Base-by-base conservation (phyloP, 352 stramenopile species). In the Phytophthora fragariaefolia region DNA sequence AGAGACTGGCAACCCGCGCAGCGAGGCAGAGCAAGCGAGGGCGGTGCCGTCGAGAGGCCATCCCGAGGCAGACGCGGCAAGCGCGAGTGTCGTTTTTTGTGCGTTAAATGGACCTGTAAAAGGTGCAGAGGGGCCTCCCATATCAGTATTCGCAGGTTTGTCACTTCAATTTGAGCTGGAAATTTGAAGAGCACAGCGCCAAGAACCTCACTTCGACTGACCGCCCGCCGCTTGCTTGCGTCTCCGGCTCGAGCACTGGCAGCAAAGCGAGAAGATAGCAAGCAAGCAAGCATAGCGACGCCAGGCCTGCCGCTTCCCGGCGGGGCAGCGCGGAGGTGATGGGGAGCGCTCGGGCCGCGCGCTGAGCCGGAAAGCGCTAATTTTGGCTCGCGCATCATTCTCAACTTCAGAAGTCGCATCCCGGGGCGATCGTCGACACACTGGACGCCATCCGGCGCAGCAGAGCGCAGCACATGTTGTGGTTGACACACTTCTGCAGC, bases 361-460 rank as follows among this genome's bases (percentile, higher is more conserved):
- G 28, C 28, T 10, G 28, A 34, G 28, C 12, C 28, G 18, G 30
- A 49, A 49, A 52, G 36, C 47, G 49, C 38, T 62, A 60, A 66
- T 47, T 60, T 61, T 32, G 36, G 48, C n/a, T 6, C 15, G 56
- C 63, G 42, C 63, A 70, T 70, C 55, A 20, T 43, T 13, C 34
- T 47, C n/a, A 30, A 61, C 55, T 66, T 66, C 55, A 69, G 62
- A 69, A 64, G 46, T 52, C 53, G 54, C 62, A 69, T 69, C 62
- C 22, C 51, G n/a, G 10, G 26, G 17, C 27, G 36, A 58, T 13
- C 28, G 34, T 42, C 34, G 34, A 42, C 34, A 46, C 18, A 17
- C 38, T 8, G 17, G 38, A 20, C 26, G 4, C 47, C 2, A 32
- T 34, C 45, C 17, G n/a, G n/a, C n/a, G n/a, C n/a, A n/a, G n/a